Conservation (phyloP, 1,284 basidiomycete genomes). For the Lignosus rhinocerotis region DNA sequence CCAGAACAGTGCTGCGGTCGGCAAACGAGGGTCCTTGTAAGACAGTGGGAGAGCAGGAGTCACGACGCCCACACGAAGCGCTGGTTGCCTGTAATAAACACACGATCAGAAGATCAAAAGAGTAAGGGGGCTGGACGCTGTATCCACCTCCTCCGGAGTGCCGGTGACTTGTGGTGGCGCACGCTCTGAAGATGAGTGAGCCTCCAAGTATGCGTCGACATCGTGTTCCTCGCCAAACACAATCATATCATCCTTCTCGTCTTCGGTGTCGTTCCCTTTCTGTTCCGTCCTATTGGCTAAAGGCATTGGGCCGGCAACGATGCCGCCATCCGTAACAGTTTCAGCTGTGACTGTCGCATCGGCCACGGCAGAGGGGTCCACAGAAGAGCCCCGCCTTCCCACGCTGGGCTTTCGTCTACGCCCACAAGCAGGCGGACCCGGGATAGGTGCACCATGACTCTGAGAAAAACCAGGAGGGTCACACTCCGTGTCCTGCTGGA, state of each 20-base stretch:
- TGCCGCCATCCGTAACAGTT: background rate
- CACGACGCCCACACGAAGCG: no score
- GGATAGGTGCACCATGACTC: no score
- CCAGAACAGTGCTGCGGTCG: background rate
- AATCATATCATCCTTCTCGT: slow-evolving; percentile 3
- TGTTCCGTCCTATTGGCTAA: background rate
- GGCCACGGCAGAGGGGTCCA: no score
- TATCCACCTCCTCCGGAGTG: background rate
- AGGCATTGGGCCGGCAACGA: background rate
- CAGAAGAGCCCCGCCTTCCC: no score
- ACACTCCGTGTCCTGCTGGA: background rate
- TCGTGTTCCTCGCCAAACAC: background rate
- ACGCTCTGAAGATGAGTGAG: background rate
- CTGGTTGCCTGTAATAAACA: background rate
- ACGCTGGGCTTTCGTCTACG: no score
- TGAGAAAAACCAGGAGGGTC: no score
- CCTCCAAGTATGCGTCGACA: background rate
- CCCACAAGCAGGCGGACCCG: no score
- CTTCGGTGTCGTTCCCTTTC: background rate
- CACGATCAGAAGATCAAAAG: background rate
- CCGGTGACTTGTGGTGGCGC: background rate
- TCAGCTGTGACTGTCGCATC: no score
- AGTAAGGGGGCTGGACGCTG: background rate
- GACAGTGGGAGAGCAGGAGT: no score
- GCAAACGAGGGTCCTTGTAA: no score